phyloP scores from a whole-genome alignment of 2,329 filamentous ascomycete species.

The Venturia effusa region DNA sequence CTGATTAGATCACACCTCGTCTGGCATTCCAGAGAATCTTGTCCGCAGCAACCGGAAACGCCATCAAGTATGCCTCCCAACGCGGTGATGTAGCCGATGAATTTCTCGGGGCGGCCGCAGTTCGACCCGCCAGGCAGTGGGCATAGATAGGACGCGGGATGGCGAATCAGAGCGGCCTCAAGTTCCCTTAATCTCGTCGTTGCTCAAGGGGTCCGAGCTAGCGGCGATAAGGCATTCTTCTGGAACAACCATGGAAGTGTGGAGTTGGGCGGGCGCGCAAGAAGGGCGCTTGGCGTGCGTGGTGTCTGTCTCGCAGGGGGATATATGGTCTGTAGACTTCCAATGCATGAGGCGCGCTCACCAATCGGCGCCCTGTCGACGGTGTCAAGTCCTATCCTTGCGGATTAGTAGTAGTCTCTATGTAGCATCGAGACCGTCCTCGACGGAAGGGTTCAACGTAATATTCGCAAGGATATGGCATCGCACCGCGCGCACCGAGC shows the following conservation, averaged over 20 bases:
- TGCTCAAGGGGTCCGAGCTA: not conserved
- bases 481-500: not conserved
- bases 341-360: too few relatives aligned
- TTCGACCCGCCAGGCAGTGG: not conserved
- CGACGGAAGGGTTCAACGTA: too few relatives aligned
- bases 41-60: not conserved
- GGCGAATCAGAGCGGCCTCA: conserved; percentile 1
- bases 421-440: too few relatives aligned
- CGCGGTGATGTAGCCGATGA: not conserved
- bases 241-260: not conserved
- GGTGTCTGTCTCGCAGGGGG: too few relatives aligned
- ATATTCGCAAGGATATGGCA: too few relatives aligned
- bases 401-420: too few relatives aligned
- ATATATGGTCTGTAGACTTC: too few relatives aligned
- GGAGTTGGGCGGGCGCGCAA: not conserved
- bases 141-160: not conserved
- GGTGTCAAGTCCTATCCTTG: too few relatives aligned
- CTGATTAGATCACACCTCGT: too few relatives aligned
- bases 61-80: not conserved
- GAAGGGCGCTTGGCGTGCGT: too few relatives aligned
- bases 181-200: not conserved
- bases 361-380: too few relatives aligned
- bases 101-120: not conserved
- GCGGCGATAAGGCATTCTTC: conserved; percentile 5
- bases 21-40: not conserved